Conservation (phyloP, 306 rosid genomes). For the Arachis hypogaea region DNA sequence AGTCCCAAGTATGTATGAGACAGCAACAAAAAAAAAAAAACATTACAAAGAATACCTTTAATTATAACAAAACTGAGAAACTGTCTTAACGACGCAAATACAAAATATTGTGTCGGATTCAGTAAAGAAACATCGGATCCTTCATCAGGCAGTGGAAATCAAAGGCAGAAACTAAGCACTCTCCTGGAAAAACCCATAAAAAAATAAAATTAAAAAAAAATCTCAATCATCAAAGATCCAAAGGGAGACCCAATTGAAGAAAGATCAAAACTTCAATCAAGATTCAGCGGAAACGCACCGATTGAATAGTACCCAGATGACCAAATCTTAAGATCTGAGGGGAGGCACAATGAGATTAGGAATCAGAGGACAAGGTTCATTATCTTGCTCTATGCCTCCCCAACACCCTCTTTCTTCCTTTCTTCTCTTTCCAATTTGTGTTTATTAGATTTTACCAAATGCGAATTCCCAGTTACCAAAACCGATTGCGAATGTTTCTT, state of each 20-base stretch:
- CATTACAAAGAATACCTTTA: constrained; percentile 45
- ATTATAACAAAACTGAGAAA: constrained; percentile 53
- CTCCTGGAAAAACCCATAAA: constrained; percentile 54
- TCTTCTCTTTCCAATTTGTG: constrained; percentile 50
- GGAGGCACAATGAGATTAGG: constrained; percentile 80
- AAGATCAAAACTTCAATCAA: constrained; percentile 64
- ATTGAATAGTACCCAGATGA: constrained; percentile 72
- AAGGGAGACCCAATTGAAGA: constrained; percentile 42
- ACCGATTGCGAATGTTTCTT: constrained; percentile 52
- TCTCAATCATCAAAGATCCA: constrained; percentile 63
- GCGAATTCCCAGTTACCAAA: constrained; percentile 76
- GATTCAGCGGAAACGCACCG: constrained; percentile 68
- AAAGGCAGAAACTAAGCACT: constrained; percentile 44
- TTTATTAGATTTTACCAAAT: constrained; percentile 69
- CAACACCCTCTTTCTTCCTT: constrained; percentile 50
- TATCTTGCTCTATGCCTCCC: constrained; percentile 72
- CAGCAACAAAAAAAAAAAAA: constrained; percentile 31
- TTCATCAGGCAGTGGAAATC: constrained; percentile 65
- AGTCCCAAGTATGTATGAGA: constrained; percentile 24
- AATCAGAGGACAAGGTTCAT: constrained; percentile 73
- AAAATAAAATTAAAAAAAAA: constrained; percentile 39
- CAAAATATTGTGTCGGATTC: constrained; percentile 57
- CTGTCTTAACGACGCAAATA: constrained; percentile 51
- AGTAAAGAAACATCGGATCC: constrained; percentile 74
- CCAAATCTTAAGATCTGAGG: constrained; percentile 89